Percentiles rank a stretch among this genome's conserved stretches.
These are phyloP conservation scores for Acanthamoeba culbertsoni DNA, from an alignment of 208 protist genomes.

Conservation along the genomic window DNA sequence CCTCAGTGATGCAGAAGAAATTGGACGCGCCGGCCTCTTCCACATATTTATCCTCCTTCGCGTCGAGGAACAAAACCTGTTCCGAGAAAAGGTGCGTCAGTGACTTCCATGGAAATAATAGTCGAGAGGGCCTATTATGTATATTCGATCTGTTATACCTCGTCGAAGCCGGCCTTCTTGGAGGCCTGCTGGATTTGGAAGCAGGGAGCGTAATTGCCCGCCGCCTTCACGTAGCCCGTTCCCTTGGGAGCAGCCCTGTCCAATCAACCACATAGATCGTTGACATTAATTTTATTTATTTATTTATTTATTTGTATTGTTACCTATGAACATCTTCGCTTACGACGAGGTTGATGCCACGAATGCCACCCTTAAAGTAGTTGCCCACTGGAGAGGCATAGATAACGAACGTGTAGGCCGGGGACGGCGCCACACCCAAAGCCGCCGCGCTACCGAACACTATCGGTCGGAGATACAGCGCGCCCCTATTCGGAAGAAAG, in stretches of 20 bases:
- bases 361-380: conserved; percentile 52
- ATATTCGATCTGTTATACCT: conserved; percentile 15
- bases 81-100: neutral
- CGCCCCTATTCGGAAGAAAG: no score
- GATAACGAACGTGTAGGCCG: conserved; percentile 52
- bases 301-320: no score
- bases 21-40: conserved; percentile 57
- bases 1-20: conserved; percentile 33
- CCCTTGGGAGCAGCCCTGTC: conserved; percentile 39
- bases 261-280: neutral
- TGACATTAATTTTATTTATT: no score
- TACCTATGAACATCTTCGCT: conserved; percentile 34
- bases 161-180: conserved; percentile 54
- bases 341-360: conserved; percentile 5
- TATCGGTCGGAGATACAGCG: conserved; percentile 51
- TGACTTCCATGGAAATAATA: neutral
- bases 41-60: conserved; percentile 56
- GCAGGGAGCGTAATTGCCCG: conserved; percentile 55
- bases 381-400: conserved; percentile 60
- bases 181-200: conserved; percentile 48
- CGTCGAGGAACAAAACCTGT: conserved; percentile 52
- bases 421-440: conserved; percentile 33
- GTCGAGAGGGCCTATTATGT: neutral
- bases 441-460: conserved; percentile 28
- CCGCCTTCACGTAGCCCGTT: conserved; percentile 10